Base-by-base conservation (phyloP, 2,329 filamentous ascomycete genomes). In the Pseudonectria foliicola region DNA sequence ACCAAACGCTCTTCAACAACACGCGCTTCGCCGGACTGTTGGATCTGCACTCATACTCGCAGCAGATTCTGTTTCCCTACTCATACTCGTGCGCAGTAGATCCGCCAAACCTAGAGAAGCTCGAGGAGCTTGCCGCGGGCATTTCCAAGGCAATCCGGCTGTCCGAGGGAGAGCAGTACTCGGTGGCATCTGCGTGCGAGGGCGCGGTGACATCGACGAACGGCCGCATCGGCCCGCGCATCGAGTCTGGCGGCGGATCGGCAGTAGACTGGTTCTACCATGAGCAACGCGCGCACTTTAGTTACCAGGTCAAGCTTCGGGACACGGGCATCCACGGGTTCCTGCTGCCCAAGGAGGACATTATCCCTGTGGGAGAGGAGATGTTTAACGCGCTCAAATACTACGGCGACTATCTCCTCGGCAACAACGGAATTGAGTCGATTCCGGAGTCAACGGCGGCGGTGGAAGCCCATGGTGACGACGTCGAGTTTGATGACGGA, bases 231-330 rank as follows among this genome's bases (percentile, higher is more conserved):
- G 50, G 48, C 48, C 46, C 56, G 3, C 68, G 77, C 26, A 75
- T 89, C 43, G 85, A 92, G 55, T 75, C 75, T 1, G 78, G 81
- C 4, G 89, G 90, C 26, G 90, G 90, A 3, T 89, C 85, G 31
- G 86, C 85, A 2, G 77, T 96, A 27, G 92, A 96, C 61, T 96
- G 85, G 79, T 95, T 98, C 61, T 95, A 94, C 57, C 85, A 94
- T 49, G 83, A 93, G 51, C 63, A 96, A 42, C 68, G 73, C 30
- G 85, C 90, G 13, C 80, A 77, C 43, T 94, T 86, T 57, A 85
- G 87, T 39, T 96, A 93, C 58, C 92, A 96, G 67, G 82, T 92
- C 62, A 96, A 96, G 64, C 68, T 98, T 18, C 73, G 92, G 31
- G 92, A 98, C 57, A 92, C 85, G 0, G 92, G 92, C 8, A 92